These are phyloP conservation scores for Heritiera littoralis DNA, from an alignment of 345 rosid genomes.

Conservation along the genomic window DNA sequence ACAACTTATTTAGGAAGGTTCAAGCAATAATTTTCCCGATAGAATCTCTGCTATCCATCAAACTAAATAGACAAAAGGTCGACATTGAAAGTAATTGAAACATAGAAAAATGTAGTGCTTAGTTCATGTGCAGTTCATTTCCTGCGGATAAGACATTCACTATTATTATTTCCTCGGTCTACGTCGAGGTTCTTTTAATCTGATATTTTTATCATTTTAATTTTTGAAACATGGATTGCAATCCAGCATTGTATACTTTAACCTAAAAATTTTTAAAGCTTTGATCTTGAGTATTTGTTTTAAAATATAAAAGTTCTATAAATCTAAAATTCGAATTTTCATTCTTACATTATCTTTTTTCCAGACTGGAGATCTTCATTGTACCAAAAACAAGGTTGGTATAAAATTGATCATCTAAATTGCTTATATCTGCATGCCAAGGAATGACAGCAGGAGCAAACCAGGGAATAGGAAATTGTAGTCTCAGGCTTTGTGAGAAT, in stretches of 20 bases:
- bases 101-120: not conserved
- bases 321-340: no score
- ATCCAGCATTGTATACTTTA: no score
- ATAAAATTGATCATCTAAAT: no score
- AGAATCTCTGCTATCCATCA: constrained; percentile 9
- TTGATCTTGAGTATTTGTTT: no score
- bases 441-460: not conserved
- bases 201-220: no score
- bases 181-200: no score
- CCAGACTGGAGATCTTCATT: no score
- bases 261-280: not conserved
- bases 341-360: no score
- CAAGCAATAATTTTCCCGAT: not conserved
- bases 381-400: not conserved
- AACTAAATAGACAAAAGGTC: not conserved
- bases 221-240: no score
- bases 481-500: not conserved
- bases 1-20: not conserved
- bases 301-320: no score
- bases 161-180: not conserved
- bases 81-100: not conserved
- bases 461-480: not conserved
- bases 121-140: not conserved
- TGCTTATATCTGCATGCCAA: not conserved
- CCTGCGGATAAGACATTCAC: not conserved